Evolutionary conservation across 2,329 filamentous ascomycete species (phyloP), one percentile per base, ranked within the genome.

Genomic region (Fusarium sp.): DNA sequence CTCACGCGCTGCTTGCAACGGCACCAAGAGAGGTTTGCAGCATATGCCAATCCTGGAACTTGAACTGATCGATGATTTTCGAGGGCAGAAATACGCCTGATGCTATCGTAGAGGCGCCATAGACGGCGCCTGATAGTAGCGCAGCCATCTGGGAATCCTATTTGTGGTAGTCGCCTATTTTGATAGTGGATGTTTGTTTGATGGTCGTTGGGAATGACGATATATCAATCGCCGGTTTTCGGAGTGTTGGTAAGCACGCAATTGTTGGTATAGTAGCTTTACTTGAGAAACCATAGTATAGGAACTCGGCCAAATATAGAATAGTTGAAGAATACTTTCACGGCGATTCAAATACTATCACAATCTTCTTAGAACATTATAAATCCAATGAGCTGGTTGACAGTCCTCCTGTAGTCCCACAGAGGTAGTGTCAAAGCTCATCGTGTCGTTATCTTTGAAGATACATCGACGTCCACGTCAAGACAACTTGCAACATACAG

Each of bases 11-110:
- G 71, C 83, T 84, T 27, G 87, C 89, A 12, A 88, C 88, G 6
- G 89, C 90, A 3, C 87, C 84, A 6, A 92, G 78, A 73, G 92
- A 92, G 12, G 85, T 84, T 77, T 91, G 86, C 30, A 90, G 76
- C 90, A 92, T 92, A 76, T 90, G 88, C 78, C 87, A 91, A 75
- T 90, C 85, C 50, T 84, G 79, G 47, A 91, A 81, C 25, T 81
- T 83, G 80, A 92, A 85, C 80, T 92, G 90, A 11, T 83, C 80
- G 60, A 88, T 78, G 71, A 92, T 89, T 49, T 90, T 83, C 0
- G 84, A 80, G 0, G 90, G 90, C 40, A 86, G 81, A 73, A 87
- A 87, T 59, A 92, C 87, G 30, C 89, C 89, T 3, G 89, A 84
- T 6, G 84, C 85, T 32, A 87, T 83, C 45, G 91, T 83, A 59